Conservation (phyloP, 192 early-diverging fungal species). For the Funneliformis mosseae region DNA sequence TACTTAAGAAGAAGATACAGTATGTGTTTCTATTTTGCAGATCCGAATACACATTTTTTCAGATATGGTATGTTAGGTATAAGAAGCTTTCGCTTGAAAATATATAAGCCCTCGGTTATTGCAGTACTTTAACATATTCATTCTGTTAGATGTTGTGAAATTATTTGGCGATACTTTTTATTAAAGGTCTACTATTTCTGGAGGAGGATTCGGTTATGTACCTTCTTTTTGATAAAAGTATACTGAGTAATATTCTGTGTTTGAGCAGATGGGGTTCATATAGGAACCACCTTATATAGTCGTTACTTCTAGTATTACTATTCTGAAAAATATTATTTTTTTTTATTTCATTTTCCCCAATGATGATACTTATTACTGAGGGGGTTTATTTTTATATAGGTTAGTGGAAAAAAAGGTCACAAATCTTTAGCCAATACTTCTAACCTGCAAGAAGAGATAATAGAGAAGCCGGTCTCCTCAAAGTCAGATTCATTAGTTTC, state of each 20-base stretch:
- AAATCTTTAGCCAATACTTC: background rate
- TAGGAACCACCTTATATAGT: no score
- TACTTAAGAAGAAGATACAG: no score
- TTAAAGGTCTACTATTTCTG: background rate
- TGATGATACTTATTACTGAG: background rate
- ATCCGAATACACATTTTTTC: no score
- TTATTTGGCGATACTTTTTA: background rate
- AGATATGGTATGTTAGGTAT: no score
- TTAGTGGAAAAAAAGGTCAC: background rate
- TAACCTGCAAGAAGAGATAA: background rate
- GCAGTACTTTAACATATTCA: no score
- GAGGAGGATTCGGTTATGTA: slow-evolving; percentile 5
- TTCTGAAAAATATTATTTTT: background rate
- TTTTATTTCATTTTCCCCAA: background rate
- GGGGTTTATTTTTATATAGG: background rate
- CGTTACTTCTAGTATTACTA: background rate
- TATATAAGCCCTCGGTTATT: no score
- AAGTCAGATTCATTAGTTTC: background rate
- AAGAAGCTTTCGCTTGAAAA: no score
- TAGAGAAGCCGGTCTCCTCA: background rate
- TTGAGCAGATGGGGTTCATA: no score
- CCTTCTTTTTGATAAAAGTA: no score
- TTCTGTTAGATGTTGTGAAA: background rate
- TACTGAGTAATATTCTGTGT: no score
- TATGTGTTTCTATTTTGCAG: no score